These are phyloP conservation scores for Cyclotella choctawhatcheeana DNA, from an alignment of 108 stramenopile species.

Conservation along the genomic window DNA sequence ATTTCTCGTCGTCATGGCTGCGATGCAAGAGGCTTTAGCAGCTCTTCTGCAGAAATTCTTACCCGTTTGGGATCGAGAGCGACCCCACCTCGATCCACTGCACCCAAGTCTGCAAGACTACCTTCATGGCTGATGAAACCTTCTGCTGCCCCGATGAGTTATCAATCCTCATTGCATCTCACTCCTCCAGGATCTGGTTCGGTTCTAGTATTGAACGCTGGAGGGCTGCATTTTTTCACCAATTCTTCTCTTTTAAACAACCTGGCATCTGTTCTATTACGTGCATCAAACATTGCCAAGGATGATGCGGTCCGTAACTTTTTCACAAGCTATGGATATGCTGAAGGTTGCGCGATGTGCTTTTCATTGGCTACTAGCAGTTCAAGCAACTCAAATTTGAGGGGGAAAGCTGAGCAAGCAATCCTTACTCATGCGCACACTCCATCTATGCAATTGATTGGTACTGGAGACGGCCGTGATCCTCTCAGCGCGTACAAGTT, in stretches of 20 bases:
- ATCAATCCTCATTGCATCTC: conserved; percentile 66
- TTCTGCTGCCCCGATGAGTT: conserved; percentile 66
- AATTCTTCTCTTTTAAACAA: conserved; percentile 55
- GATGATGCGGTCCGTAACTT: conserved; percentile 68
- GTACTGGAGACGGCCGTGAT: conserved; percentile 39
- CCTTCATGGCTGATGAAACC: conserved; percentile 75
- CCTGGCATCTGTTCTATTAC: conserved; percentile 57
- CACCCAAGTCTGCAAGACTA: conserved; percentile 65
- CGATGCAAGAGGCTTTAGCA: conserved; percentile 66
- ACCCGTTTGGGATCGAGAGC: conserved; percentile 5
- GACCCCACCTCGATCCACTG: conserved; percentile 9
- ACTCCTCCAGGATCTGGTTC: conserved; percentile 31
- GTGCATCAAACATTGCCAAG: conserved; percentile 59
- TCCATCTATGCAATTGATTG: conserved; percentile 42
- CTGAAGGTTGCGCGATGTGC: conserved; percentile 86
- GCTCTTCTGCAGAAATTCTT: conserved; percentile 57
- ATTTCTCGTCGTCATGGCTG: conserved; percentile 50
- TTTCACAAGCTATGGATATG: conserved; percentile 78
- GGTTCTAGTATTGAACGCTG: conserved; percentile 70
- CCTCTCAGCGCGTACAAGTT: conserved; percentile 66
- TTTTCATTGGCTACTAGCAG: conserved; percentile 63
- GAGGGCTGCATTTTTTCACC: conserved; percentile 79
- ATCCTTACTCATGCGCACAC: conserved; percentile 45
- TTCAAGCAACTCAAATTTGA: conserved; percentile 46
- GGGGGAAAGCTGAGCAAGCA: conserved; percentile 53